Percentiles rank a stretch among this genome's conserved stretches.
These are phyloP conservation scores for Dactylorhiza incarnata DNA, from an alignment of 106 monocot species.

Conservation along the genomic window DNA sequence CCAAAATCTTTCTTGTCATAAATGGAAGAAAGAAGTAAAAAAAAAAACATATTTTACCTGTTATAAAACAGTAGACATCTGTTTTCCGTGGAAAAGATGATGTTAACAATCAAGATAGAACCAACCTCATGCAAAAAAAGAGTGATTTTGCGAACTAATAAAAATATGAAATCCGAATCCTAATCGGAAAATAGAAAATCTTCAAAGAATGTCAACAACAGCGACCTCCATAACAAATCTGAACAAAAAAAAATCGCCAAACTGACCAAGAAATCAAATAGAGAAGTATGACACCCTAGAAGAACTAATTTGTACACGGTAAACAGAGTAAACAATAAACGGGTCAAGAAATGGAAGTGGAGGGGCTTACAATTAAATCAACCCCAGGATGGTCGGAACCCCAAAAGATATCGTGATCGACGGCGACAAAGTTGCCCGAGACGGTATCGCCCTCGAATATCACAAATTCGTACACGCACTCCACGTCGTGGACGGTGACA, in stretches of 20 bases:
- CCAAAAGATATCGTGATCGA: slow-evolving; percentile 73
- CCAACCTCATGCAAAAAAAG: background rate
- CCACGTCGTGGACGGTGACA: slow-evolving; percentile 44
- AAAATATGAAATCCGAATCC: background rate
- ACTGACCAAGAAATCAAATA: background rate
- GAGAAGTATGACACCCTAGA: background rate
- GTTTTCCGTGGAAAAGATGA: background rate
- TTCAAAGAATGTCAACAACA: too few relatives aligned
- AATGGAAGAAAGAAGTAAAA: background rate
- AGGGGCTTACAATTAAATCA: slow-evolving; percentile 41
- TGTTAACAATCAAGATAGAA: background rate
- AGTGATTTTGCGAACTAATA: background rate
- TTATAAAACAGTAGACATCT: background rate
- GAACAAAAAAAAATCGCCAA: too few relatives aligned
- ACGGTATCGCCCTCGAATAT: slow-evolving; percentile 48
- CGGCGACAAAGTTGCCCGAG: slow-evolving; percentile 61
- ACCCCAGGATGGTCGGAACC: slow-evolving; percentile 54
- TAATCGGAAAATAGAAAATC: background rate
- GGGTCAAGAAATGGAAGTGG: background rate
- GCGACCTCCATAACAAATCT: too few relatives aligned
- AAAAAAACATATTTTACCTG: background rate
- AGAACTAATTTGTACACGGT: background rate
- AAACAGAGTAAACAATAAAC: background rate
- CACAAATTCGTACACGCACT: slow-evolving; percentile 77
- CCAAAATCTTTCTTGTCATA: background rate